Percentiles rank a stretch among this genome's conserved stretches.
Conservation (phyloP, 768 basidiomycete species). For the Rossbeevera mucosa region DNA sequence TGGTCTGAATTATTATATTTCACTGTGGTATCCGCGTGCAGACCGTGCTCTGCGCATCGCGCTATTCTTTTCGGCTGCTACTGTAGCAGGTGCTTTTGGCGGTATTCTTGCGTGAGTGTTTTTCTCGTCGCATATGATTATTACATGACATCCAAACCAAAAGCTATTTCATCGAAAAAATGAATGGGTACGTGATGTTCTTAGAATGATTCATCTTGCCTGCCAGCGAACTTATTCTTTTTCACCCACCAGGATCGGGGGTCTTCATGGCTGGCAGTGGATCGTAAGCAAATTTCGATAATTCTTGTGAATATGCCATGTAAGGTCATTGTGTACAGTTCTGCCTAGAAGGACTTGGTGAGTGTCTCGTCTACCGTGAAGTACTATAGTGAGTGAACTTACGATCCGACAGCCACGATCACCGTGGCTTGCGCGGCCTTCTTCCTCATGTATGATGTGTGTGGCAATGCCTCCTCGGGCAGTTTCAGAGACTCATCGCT, state of each 20-base stretch:
- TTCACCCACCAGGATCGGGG: slow-evolving; percentile 17
- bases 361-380: not conserved
- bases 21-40: slow-evolving; percentile 55
- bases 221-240: not conserved
- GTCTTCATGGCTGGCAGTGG: slow-evolving; percentile 37
- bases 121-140: not conserved
- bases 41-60: slow-evolving; percentile 58
- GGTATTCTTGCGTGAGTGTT: slow-evolving; percentile 43
- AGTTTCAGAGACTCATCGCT: slow-evolving; percentile 2
- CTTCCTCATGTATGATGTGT: slow-evolving; percentile 53
- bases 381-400: not conserved
- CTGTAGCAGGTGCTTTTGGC: slow-evolving; percentile 48
- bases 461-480: not conserved
- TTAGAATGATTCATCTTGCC: not conserved
- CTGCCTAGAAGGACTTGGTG: slow-evolving; percentile 29
- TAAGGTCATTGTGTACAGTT: slow-evolving; percentile 17
- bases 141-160: not conserved
- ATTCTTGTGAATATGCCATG: slow-evolving; percentile 1
- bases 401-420: slow-evolving; percentile 18
- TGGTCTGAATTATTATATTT: slow-evolving; percentile 42
- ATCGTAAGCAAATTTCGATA: slow-evolving; percentile 26
- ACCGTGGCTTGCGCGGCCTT: slow-evolving; percentile 28
- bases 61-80: slow-evolving; percentile 60
- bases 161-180: slow-evolving; percentile 34
- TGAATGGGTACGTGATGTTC: slow-evolving; percentile 30